phyloP scores from a whole-genome alignment of 2,329 filamentous ascomycete genomes.

The Aspergillus brunneoviolaceus region DNA sequence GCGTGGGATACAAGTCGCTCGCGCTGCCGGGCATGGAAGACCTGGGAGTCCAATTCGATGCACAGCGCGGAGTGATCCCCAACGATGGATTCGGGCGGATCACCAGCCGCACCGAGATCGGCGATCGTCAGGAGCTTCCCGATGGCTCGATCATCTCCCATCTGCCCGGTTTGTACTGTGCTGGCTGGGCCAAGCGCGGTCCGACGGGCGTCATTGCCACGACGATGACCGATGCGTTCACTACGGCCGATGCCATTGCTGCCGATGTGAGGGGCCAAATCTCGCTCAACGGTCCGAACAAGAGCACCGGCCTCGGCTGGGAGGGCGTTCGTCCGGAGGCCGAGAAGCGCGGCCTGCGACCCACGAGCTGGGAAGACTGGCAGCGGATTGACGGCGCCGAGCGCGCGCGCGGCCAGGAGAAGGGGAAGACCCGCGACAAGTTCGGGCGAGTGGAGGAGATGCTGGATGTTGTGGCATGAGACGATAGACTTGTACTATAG shows the following conservation, averaged over 20 bases:
- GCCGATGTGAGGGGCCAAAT: conserved; percentile 64
- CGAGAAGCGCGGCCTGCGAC: conserved; percentile 54
- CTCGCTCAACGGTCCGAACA: conserved; percentile 49
- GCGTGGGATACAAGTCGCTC: conserved; percentile 89
- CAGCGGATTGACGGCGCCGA: conserved; percentile 78
- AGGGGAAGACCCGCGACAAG: conserved; percentile 77
- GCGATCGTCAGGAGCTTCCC: conserved; percentile 26
- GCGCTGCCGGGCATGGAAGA: conserved; percentile 71
- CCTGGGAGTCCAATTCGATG: conserved; percentile 76
- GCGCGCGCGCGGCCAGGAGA: conserved; percentile 60
- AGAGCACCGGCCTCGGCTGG: conserved; percentile 64
- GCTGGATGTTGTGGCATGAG: conserved; percentile 45
- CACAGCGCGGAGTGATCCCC: conserved; percentile 69
- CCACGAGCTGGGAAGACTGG: conserved; percentile 85
- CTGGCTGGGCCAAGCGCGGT: conserved; percentile 94
- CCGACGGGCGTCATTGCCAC: conserved; percentile 94
- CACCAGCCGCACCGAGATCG: conserved; percentile 38
- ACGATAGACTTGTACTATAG: conserved; percentile 9
- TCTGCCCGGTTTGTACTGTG: conserved; percentile 79
- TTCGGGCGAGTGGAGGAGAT: conserved; percentile 58
- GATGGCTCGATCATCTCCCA: conserved; percentile 47
- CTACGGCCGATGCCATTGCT: conserved; percentile 78
- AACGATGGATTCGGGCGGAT: conserved; percentile 82
- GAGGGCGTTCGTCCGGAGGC: conserved; percentile 67
- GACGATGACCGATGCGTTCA: conserved; percentile 93